Conservation (phyloP, 768 basidiomycete species). For the Suillus americanus region DNA sequence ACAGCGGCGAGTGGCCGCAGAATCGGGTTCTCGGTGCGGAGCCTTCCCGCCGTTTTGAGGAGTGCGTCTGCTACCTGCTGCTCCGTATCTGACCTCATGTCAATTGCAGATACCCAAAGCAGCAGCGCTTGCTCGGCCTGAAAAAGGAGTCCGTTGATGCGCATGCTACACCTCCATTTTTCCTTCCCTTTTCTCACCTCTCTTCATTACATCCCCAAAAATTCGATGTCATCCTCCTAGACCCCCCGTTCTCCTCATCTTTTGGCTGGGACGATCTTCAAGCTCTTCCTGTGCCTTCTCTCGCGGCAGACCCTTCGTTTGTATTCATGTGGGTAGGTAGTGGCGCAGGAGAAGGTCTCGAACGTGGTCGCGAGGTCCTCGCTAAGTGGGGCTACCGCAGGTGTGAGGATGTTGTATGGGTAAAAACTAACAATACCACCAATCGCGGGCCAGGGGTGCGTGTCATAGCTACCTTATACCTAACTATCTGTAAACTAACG, state of each 20-base stretch:
- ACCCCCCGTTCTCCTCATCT: constrained; percentile 85
- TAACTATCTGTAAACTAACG: background rate
- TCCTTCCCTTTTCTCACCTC: constrained; percentile 62
- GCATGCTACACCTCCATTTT: constrained; percentile 71
- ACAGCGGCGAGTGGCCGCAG: constrained; percentile 91
- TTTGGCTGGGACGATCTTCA: constrained; percentile 86
- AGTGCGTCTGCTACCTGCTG: constrained; percentile 53
- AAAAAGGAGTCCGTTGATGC: constrained; percentile 78
- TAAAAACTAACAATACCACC: constrained; percentile 79
- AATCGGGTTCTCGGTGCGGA: constrained; percentile 90
- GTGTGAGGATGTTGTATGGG: constrained; percentile 99
- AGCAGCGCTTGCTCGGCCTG: constrained; percentile 76
- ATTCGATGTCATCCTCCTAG: constrained; percentile 90
- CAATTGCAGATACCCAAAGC: constrained; percentile 84
- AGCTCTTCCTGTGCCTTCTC: constrained; percentile 73
- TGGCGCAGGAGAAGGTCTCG: constrained; percentile 87
- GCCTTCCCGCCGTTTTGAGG: constrained; percentile 86
- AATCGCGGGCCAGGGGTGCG: constrained; percentile 77
- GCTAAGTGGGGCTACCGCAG: constrained; percentile 93
- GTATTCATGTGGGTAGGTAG: constrained; percentile 96
- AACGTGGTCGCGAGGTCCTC: constrained; percentile 86
- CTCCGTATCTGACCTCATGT: constrained; percentile 5
- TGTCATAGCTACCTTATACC: constrained; percentile 10
- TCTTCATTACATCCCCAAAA: constrained; percentile 59
- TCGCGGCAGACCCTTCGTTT: constrained; percentile 91